These are phyloP conservation scores for Boletus pseudopeckii DNA, from an alignment of 768 basidiomycete genomes.

Conservation along the genomic window DNA sequence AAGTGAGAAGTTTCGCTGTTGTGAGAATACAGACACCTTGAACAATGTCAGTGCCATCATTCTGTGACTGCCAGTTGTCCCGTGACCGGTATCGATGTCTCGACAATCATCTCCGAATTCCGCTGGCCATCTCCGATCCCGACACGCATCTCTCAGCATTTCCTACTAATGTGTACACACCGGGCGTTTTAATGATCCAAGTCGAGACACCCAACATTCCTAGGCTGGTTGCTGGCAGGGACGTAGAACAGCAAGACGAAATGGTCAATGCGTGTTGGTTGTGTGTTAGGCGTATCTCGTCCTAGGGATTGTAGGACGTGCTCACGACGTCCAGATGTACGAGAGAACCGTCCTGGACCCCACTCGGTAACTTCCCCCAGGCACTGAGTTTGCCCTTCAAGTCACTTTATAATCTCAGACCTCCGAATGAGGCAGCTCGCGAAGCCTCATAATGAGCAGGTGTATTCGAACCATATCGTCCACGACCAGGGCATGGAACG, in stretches of 20 bases:
- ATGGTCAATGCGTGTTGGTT: too few relatives aligned
- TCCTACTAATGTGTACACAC: too few relatives aligned
- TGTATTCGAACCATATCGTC: background rate
- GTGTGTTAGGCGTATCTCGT: too few relatives aligned
- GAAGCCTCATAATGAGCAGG: background rate
- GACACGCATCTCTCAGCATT: too few relatives aligned
- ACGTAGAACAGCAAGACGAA: too few relatives aligned
- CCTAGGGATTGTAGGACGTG: too few relatives aligned
- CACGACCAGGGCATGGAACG: background rate
- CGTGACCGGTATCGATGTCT: background rate
- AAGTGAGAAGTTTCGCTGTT: background rate
- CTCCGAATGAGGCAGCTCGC: background rate
- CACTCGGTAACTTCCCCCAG: slow-evolving; percentile 8
- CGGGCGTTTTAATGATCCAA: too few relatives aligned
- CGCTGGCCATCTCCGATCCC: slow-evolving; percentile 1
- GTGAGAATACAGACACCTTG: background rate
- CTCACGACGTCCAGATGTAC: too few relatives aligned
- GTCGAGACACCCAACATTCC: too few relatives aligned
- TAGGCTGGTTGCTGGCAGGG: too few relatives aligned
- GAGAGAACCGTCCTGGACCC: too few relatives aligned
- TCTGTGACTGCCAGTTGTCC: background rate
- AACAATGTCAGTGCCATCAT: background rate
- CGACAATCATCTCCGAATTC: background rate
- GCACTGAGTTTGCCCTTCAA: background rate
- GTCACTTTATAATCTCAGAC: too few relatives aligned